phyloP scores from a whole-genome alignment of 805 yeast genomes.

The Yarrowia deformans region DNA sequence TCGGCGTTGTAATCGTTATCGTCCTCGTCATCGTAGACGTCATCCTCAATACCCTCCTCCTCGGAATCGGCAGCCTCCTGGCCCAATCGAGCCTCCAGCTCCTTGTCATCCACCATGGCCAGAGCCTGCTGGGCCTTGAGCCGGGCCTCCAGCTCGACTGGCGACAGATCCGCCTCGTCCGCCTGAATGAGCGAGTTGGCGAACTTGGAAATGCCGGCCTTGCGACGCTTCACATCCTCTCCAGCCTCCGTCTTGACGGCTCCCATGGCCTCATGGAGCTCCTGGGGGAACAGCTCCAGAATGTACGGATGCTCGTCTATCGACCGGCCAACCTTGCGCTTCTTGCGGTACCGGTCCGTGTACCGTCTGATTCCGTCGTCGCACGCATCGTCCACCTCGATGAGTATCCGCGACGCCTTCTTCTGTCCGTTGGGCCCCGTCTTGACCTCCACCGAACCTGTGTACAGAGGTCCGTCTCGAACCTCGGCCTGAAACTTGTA shows the following conservation, averaged over 20 bases:
- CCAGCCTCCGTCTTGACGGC: slow-evolving; percentile 59
- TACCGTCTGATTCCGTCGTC: slow-evolving; percentile 80
- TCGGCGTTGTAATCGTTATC: slow-evolving; percentile 84
- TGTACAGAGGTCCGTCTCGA: slow-evolving; percentile 47
- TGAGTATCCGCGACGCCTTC: slow-evolving; percentile 32
- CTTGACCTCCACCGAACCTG: slow-evolving; percentile 42
- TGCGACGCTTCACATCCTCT: slow-evolving; percentile 52
- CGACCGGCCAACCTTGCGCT: slow-evolving; percentile 71
- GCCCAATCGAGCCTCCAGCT: slow-evolving; percentile 44
- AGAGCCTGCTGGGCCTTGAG: slow-evolving; percentile 42
- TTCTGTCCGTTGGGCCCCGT: slow-evolving; percentile 19
- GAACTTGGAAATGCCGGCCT: slow-evolving; percentile 51
- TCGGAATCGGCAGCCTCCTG: slow-evolving; percentile 50
- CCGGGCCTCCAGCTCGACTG: slow-evolving; percentile 52
- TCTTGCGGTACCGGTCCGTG: slow-evolving; percentile 78
- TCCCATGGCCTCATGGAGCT: slow-evolving; percentile 76
- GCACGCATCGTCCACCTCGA: slow-evolving; percentile 37
- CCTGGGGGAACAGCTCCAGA: slow-evolving; percentile 75
- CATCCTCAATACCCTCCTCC: slow-evolving; percentile 60
- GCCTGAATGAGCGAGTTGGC: slow-evolving; percentile 52
- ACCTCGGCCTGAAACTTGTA: slow-evolving; percentile 43
- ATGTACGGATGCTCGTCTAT: slow-evolving; percentile 81
- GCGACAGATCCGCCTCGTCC: slow-evolving; percentile 47
- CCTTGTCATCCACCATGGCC: slow-evolving; percentile 37
- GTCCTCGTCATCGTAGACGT: slow-evolving; percentile 69